A percentile compares a stretch with the other conserved stretches of the same genome.
Evolutionary conservation across 2,329 filamentous ascomycete species (phyloP).

Genomic region (Metarhizium brunneum): DNA sequence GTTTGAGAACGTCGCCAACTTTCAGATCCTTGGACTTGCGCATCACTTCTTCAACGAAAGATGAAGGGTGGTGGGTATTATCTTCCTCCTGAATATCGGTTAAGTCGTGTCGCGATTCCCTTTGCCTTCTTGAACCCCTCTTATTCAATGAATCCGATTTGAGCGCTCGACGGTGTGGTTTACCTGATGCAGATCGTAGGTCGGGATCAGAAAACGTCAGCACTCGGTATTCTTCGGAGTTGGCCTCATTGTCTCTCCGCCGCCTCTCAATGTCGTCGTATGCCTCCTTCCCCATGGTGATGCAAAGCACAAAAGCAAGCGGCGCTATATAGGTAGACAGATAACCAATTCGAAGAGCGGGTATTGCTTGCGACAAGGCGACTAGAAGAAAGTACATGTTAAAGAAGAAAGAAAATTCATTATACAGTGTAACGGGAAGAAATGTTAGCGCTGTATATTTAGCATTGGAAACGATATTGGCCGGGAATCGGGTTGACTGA

Average conservation of each 20-base stretch:
- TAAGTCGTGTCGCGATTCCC: constrained; percentile 27
- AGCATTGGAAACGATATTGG: constrained; percentile 89
- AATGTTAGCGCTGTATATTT: constrained; percentile 97
- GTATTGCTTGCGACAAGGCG: constrained; percentile 86
- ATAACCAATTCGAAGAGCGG: constrained; percentile 83
- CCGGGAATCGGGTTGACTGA: constrained; percentile 70
- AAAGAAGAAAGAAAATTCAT: constrained; percentile 99
- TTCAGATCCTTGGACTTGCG: constrained; percentile 83
- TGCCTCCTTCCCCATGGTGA: constrained; percentile 93
- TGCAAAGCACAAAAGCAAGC: constrained; percentile 79
- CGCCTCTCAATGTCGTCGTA: constrained; percentile 84
- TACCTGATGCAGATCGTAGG: constrained; percentile 28
- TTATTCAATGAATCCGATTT: constrained; percentile 31
- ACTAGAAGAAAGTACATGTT: constrained; percentile 98
- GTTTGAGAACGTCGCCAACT: constrained; percentile 90
- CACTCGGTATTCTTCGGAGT: constrained; percentile 79
- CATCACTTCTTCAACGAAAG: constrained; percentile 53
- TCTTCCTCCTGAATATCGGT: constrained; percentile 65
- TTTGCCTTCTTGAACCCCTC: constrained; percentile 21
- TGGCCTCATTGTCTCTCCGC: constrained; percentile 83
- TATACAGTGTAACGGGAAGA: constrained; percentile 87
- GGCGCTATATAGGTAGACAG: constrained; percentile 91
- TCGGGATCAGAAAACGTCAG: constrained; percentile 58
- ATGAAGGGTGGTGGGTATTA: constrained; percentile 36
- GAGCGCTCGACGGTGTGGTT: constrained; percentile 23